These are phyloP conservation scores for Malania oleifera DNA, from an alignment of 164 flowering plant species.

Conservation along the genomic window DNA sequence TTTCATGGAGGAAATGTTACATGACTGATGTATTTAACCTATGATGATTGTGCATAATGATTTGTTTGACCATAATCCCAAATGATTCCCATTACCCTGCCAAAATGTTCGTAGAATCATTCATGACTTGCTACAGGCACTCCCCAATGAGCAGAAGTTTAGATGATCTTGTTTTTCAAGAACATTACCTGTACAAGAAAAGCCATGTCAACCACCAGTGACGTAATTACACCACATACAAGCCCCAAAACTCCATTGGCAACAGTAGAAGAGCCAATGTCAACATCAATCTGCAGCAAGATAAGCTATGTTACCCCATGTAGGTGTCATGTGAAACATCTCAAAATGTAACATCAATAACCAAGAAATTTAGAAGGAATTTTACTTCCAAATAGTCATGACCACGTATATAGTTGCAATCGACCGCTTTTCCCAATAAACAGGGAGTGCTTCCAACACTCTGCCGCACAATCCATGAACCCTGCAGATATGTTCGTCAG, in stretches of 20 bases:
- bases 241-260: conserved; percentile 99
- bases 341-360: background rate
- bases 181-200: conserved; percentile 85
- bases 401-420: conserved; percentile 94
- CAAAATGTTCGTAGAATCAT: too few species aligned
- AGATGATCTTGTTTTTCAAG: background rate
- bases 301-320: conserved; percentile 4
- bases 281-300: conserved; percentile 82
- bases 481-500: conserved; percentile 40
- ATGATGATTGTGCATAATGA: too few species aligned
- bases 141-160: background rate
- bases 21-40: too few species aligned
- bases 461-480: conserved; percentile 99
- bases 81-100: too few species aligned
- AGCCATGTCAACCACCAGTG: conserved; percentile 98
- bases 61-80: too few species aligned
- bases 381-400: conserved; percentile 85
- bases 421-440: conserved; percentile 93
- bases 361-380: background rate
- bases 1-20: too few species aligned
- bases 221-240: conserved; percentile 87
- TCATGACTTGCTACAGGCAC: too few species aligned
- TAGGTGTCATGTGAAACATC: background rate
- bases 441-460: conserved; percentile 99
- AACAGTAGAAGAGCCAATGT: conserved; percentile 98